A percentile compares a stretch with the other conserved stretches of the same genome.
Evolutionary conservation across 192 early-diverging fungal species (phyloP).

Genomic region (Coemansia aciculifera): DNA sequence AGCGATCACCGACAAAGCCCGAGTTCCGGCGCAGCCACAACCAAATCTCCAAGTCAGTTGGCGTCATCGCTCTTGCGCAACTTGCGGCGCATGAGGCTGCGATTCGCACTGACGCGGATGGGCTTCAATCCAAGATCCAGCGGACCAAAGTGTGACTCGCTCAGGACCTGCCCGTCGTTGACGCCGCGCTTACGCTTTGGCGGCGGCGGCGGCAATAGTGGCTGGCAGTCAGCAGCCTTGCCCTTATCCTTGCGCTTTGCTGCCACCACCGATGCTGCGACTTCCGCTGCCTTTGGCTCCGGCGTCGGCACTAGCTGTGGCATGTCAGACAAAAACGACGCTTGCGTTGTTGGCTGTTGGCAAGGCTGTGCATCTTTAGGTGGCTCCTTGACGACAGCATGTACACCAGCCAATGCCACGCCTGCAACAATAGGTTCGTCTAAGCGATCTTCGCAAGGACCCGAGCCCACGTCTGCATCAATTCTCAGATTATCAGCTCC

Average conservation of each 20-base stretch:
- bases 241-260: slow-evolving; percentile 29
- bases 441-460: not conserved
- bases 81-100: slow-evolving; percentile 41
- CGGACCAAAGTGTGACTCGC: slow-evolving; percentile 49
- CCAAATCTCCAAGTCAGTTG: not conserved
- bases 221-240: slow-evolving; percentile 28
- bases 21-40: not conserved
- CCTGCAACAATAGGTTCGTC: not conserved
- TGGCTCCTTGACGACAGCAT: not conserved
- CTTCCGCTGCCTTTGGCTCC: not conserved
- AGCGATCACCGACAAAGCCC: not conserved
- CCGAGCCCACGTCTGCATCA: not conserved
- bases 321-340: not conserved
- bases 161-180: slow-evolving; percentile 17
- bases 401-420: not conserved
- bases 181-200: not conserved
- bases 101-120: slow-evolving; percentile 48
- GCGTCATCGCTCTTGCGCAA: slow-evolving; percentile 1
- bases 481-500: not conserved
- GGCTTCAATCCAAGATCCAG: slow-evolving; percentile 51
- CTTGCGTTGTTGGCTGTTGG: not conserved
- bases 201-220: not conserved
- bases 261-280: not conserved
- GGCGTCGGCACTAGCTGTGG: not conserved
- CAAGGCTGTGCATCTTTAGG: not conserved